phyloP scores from a whole-genome alignment of 2,329 filamentous ascomycete species.

The Cladobotryum mycophilum region DNA sequence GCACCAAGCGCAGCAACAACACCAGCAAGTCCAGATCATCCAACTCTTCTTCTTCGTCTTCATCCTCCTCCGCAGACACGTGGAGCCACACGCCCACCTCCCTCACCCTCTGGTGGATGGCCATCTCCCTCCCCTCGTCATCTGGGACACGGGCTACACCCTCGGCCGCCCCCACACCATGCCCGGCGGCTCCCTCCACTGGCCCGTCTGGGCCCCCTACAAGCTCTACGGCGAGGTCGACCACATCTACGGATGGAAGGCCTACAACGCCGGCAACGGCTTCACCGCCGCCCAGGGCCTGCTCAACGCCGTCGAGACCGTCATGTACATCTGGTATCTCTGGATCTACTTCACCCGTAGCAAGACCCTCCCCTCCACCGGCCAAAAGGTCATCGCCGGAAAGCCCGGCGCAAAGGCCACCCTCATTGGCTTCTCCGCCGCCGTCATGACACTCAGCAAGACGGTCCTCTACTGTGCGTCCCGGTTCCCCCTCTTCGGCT shows the following conservation, averaged over 20 bases:
- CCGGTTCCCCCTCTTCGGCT: neutral
- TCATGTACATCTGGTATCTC: slow-evolving; percentile 56
- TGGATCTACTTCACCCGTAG: slow-evolving; percentile 26
- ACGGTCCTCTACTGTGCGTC: slow-evolving; percentile 54
- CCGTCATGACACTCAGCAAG: slow-evolving; percentile 57
- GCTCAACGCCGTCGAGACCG: slow-evolving; percentile 63
- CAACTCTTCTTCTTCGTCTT: neutral
- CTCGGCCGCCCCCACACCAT: slow-evolving; percentile 75
- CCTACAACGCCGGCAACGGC: slow-evolving; percentile 60
- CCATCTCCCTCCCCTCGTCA: slow-evolving; percentile 70
- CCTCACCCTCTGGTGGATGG: slow-evolving; percentile 60
- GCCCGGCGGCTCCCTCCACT: slow-evolving; percentile 67
- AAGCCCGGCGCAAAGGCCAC: slow-evolving; percentile 38
- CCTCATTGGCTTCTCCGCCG: slow-evolving; percentile 45
- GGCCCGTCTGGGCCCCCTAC: slow-evolving; percentile 71
- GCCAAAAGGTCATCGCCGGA: slow-evolving; percentile 33
- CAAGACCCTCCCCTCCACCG: slow-evolving; percentile 13
- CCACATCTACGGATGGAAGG: slow-evolving; percentile 73
- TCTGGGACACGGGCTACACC: slow-evolving; percentile 78
- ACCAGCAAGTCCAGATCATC: neutral
- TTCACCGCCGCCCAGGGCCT: slow-evolving; percentile 71
- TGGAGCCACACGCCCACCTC: slow-evolving; percentile 38
- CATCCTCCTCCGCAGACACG: slow-evolving; percentile 12
- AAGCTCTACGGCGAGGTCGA: slow-evolving; percentile 74
- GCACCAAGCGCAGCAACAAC: slow-evolving; percentile 10